phyloP scores from a whole-genome alignment of 2,329 filamentous ascomycete genomes.

The Daldinia sp. region DNA sequence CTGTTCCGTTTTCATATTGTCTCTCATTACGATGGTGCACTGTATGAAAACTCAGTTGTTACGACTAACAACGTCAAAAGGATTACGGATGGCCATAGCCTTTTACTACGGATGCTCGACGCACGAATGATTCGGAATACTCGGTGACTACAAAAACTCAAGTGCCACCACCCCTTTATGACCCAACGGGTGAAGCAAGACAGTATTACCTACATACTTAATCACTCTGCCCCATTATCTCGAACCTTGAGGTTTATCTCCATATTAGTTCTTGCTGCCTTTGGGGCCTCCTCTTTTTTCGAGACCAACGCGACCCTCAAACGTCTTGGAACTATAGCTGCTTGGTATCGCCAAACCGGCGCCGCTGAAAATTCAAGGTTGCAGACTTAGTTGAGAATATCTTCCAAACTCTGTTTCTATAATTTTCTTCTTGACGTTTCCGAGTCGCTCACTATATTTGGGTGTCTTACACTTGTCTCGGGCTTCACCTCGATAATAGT shows the following conservation, averaged over 20 bases:
- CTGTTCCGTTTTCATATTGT: neutral
- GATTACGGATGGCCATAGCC: neutral
- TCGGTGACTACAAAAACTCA: neutral
- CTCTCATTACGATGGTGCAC: neutral
- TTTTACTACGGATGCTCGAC: neutral
- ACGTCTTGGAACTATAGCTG: no score
- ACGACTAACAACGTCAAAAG: neutral
- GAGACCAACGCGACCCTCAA: neutral
- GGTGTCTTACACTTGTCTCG: constrained; percentile 48
- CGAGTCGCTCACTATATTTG: constrained; percentile 30
- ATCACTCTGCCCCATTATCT: neutral
- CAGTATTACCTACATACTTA: constrained; percentile 11
- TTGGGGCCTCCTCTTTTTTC: neutral
- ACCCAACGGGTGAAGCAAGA: constrained; percentile 41
- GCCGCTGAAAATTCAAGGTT: neutral
- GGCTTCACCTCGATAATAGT: constrained; percentile 10
- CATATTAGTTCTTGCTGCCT: neutral
- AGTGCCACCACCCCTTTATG: constrained; percentile 15
- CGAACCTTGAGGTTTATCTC: neutral
- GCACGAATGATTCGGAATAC: neutral
- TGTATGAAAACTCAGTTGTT: neutral
- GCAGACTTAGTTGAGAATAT: neutral
- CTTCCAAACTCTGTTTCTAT: neutral
- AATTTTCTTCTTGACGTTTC: neutral
- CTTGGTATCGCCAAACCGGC: neutral